These are phyloP conservation scores for Candida sphagnicola DNA, from an alignment of 805 yeast genomes.

Conservation along the genomic window DNA sequence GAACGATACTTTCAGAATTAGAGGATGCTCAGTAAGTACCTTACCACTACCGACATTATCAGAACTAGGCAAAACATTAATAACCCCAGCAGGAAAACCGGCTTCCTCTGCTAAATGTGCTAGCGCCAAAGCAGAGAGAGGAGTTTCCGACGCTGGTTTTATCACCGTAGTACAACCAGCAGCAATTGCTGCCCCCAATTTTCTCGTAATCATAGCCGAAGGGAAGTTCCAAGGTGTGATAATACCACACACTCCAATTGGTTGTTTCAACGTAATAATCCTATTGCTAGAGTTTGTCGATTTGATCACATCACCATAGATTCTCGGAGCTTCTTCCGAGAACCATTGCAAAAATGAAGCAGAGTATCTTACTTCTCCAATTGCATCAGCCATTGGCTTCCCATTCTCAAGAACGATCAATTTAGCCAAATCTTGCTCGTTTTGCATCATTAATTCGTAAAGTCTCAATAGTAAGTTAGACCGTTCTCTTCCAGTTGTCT, in stretches of 20 bases:
- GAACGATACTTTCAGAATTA: constrained; percentile 53
- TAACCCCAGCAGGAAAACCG: constrained; percentile 67
- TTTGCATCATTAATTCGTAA: constrained; percentile 50
- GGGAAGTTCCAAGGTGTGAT: constrained; percentile 88
- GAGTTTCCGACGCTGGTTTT: constrained; percentile 77
- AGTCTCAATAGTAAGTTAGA: constrained; percentile 49
- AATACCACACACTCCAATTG: constrained; percentile 79
- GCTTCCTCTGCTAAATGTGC: constrained; percentile 60
- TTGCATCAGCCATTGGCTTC: constrained; percentile 66
- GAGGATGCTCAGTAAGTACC: constrained; percentile 42
- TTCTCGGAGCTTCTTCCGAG: constrained; percentile 74
- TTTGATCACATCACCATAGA: constrained; percentile 63
- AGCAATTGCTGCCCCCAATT: constrained; percentile 72
- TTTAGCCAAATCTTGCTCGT: constrained; percentile 62
- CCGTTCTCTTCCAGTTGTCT: constrained; percentile 55
- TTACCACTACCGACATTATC: constrained; percentile 48
- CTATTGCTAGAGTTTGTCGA: constrained; percentile 46
- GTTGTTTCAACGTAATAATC: constrained; percentile 61
- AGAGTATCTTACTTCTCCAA: constrained; percentile 63
- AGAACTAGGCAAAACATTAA: constrained; percentile 57
- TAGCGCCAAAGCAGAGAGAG: constrained; percentile 66
- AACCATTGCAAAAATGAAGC: constrained; percentile 88
- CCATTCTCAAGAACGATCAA: constrained; percentile 71
- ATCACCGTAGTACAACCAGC: constrained; percentile 76
- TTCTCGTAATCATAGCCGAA: constrained; percentile 70